Base-by-base conservation (phyloP, 306 rosid species). In the Rubus idaeus region DNA sequence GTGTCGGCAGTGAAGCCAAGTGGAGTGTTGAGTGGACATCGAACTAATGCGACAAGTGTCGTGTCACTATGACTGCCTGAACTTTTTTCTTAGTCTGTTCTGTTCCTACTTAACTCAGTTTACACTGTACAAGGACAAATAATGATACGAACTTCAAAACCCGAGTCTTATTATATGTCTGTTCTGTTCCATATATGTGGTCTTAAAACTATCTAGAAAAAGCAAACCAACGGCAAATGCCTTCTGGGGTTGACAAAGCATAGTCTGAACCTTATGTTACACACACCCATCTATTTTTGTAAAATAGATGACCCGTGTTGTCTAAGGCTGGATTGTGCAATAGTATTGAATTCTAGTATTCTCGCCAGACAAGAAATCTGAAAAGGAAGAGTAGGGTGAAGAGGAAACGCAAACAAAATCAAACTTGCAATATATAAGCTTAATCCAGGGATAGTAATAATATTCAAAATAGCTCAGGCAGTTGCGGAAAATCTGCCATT, bases 1-100 rank as follows among this genome's bases (percentile, higher is more conserved):
- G 99, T 1, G 91, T 83, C 3, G 99, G 99, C 44, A 96, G 99
- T 75, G 88, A 85, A 79, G 58, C 90, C 68, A 72, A 96, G 75
- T 96, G 99, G 98, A 80, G 49, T 40, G 49, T 82, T 70, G 84
- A 87, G 13, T 92, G 97, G 97, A 80, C 88, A 23, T 86, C 91
- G 0, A 82, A 86, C 10, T 88, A 84, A 44, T 0, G 0, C 26
- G 41, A 42, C 9, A 12, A 7, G 77, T 73, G n/a, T 9, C 45
- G n/a, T 42, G 26, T 16, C 56, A 4, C 70, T 52, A 30, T 14
- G 70, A 11, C 65, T 53, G 13, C 14, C 40, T 40, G 2, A 69
- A 18, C 55, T 45, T 75, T 40, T 21, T n/a, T 5, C 8, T 10
- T 10, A 3, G 30, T 5, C n/a, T 39, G 12, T 46, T 5, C n/a